These are phyloP conservation scores for Hypoxylon intermedium DNA, from an alignment of 495 filamentous ascomycete genomes.

Conservation along the genomic window DNA sequence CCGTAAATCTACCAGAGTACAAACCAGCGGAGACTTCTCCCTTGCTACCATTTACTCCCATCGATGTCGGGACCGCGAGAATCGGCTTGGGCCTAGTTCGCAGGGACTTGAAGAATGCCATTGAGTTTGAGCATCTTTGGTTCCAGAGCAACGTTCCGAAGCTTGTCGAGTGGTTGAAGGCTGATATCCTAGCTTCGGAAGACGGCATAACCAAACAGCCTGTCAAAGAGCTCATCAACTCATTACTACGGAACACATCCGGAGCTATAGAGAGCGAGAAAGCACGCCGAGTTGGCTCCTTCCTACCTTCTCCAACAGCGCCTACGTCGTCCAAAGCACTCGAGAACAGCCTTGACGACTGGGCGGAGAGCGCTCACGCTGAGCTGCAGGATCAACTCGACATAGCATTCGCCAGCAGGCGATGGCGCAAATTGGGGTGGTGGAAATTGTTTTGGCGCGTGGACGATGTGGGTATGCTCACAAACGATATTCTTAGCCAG, in stretches of 20 bases:
- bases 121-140: slow-evolving; percentile 76
- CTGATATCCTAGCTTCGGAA: slow-evolving; percentile 51
- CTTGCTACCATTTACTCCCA: slow-evolving; percentile 47
- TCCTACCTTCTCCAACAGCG: slow-evolving; percentile 45
- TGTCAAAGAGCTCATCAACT: slow-evolving; percentile 69
- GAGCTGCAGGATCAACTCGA: slow-evolving; percentile 83
- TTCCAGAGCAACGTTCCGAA: slow-evolving; percentile 70
- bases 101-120: slow-evolving; percentile 69
- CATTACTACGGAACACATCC: slow-evolving; percentile 66
- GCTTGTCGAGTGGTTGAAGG: slow-evolving; percentile 71
- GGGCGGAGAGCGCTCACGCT: slow-evolving; percentile 80
- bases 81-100: slow-evolving; percentile 70
- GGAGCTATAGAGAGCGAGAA: slow-evolving; percentile 61
- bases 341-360: slow-evolving; percentile 64
- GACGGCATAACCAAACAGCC: slow-evolving; percentile 62
- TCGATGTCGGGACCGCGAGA: slow-evolving; percentile 56
- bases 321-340: slow-evolving; percentile 58
- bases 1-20: slow-evolving; percentile 51
- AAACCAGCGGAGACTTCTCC: slow-evolving; percentile 41
- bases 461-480: slow-evolving; percentile 85
- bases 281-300: slow-evolving; percentile 42
- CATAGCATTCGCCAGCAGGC: slow-evolving; percentile 68
- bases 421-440: slow-evolving; percentile 83
- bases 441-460: slow-evolving; percentile 95
- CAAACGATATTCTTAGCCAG: slow-evolving; percentile 74